A percentile compares a stretch with the other conserved stretches of the same genome.
Evolutionary conservation across 495 filamentous ascomycete genomes (phyloP).

Genomic region (Cenococcum geophilum): DNA sequence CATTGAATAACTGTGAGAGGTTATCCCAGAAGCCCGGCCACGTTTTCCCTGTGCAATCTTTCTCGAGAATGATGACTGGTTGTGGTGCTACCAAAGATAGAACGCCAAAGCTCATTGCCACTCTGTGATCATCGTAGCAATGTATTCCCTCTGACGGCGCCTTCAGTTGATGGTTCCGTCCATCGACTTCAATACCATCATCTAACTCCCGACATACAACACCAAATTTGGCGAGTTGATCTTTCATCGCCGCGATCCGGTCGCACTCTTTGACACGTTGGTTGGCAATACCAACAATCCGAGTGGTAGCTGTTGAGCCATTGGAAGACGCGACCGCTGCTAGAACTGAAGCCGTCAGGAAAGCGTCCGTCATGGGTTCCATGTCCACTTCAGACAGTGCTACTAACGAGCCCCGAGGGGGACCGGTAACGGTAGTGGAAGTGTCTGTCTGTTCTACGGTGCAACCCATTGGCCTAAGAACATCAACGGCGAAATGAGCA

Average conservation of each 20-base stretch:
- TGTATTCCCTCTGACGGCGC: constrained; percentile 61
- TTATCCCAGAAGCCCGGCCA: constrained; percentile 99
- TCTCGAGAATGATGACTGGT: constrained; percentile 73
- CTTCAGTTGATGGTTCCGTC: constrained; percentile 30
- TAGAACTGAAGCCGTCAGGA: constrained; percentile 88
- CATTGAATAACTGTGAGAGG: constrained; percentile 66
- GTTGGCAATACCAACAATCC: constrained; percentile 94
- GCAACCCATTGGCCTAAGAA: constrained; percentile 91
- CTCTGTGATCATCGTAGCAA: constrained; percentile 97
- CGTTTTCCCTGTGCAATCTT: constrained; percentile 94
- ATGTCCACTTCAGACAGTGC: constrained; percentile 79
- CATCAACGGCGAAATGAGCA: constrained; percentile 87
- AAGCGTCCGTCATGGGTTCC: constrained; percentile 99
- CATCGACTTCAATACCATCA: constrained; percentile 66
- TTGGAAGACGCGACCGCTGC: constrained; percentile 71
- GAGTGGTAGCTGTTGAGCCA: constrained; percentile 56
- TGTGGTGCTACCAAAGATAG: constrained; percentile 68
- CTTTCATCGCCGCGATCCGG: constrained; percentile 92
- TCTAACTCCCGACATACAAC: constrained; percentile 80
- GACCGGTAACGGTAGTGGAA: constrained; percentile 91
- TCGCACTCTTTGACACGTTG: constrained; percentile 99
- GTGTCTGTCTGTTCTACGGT: constrained; percentile 72
- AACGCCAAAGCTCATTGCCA: constrained; percentile 98
- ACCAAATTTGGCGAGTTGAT: constrained; percentile 92
- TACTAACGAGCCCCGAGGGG: constrained; percentile 63